phyloP scores from a whole-genome alignment of 331 rosid species.

The Spiraea crenata region DNA sequence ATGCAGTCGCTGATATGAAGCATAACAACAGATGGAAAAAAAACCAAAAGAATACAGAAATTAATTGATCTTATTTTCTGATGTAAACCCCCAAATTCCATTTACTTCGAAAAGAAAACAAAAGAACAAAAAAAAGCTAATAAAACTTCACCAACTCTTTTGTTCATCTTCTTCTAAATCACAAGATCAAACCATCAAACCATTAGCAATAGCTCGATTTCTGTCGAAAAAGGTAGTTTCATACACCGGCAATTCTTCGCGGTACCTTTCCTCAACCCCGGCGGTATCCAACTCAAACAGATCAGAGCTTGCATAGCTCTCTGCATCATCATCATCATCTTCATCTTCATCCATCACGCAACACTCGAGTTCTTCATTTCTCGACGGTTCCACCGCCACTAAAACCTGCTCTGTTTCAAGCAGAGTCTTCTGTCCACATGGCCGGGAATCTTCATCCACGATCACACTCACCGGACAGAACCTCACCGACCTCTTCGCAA shows the following conservation, averaged over 20 bases:
- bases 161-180: conserved; percentile 30
- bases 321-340: conserved; percentile 63
- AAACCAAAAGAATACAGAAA: conserved; percentile 31
- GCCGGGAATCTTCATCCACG: conserved; percentile 79
- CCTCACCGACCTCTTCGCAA: conserved; percentile 67
- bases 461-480: conserved; percentile 85
- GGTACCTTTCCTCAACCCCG: conserved; percentile 85
- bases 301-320: conserved; percentile 90
- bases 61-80: conserved; percentile 47
- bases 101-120: conserved; percentile 13
- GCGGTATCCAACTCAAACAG: conserved; percentile 89
- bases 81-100: conserved; percentile 57
- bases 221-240: conserved; percentile 84
- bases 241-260: conserved; percentile 92
- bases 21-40: conserved; percentile 16
- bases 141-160: conserved; percentile 19
- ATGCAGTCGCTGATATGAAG: neutral
- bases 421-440: conserved; percentile 68
- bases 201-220: conserved; percentile 75
- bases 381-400: conserved; percentile 6
- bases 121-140: conserved; percentile 25
- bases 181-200: conserved; percentile 74
- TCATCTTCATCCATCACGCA: conserved; percentile 54
- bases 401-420: conserved; percentile 28
- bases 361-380: conserved; percentile 24